Conservation (phyloP, 1,284 basidiomycete genomes). For the Leccinum fuscescens region DNA sequence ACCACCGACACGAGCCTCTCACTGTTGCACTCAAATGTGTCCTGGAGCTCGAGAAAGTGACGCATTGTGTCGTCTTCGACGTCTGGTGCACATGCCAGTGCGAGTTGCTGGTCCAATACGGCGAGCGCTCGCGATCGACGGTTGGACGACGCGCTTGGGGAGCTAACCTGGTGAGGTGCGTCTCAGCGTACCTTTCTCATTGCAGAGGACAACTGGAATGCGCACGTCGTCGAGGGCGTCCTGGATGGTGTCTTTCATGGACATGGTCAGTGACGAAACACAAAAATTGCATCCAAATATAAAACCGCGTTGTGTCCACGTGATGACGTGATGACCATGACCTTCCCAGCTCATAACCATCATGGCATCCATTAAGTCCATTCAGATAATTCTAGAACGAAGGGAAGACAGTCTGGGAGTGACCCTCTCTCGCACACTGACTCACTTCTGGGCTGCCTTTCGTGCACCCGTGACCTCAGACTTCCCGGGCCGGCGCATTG, state of each 20-base stretch:
- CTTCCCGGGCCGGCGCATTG: slow-evolving; percentile 6
- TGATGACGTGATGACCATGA: neutral
- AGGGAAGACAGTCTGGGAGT: too few relatives aligned
- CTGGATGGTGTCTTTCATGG: slow-evolving; percentile 50
- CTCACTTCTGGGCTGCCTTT: neutral
- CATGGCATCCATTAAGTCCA: too few relatives aligned
- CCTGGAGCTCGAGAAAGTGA: slow-evolving; percentile 63
- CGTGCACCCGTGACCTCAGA: neutral
- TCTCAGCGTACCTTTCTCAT: slow-evolving; percentile 11
- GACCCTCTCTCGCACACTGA: too few relatives aligned
- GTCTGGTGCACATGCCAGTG: slow-evolving; percentile 46
- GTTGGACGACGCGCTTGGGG: slow-evolving; percentile 51
- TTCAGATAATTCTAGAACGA: too few relatives aligned
- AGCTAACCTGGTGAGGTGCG: slow-evolving; percentile 49
- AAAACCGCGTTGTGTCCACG: neutral
- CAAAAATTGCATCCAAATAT: slow-evolving; percentile 2
- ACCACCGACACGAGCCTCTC: slow-evolving; percentile 26
- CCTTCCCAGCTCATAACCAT: too few relatives aligned
- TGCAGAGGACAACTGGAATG: slow-evolving; percentile 5
- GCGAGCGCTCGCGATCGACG: slow-evolving; percentile 52
- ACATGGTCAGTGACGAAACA: slow-evolving; percentile 17
- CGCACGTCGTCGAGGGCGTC: slow-evolving; percentile 66
- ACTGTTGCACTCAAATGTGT: slow-evolving; percentile 78
- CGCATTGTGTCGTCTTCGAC: slow-evolving; percentile 45
- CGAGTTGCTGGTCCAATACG: slow-evolving; percentile 57